These are phyloP conservation scores for Ettlia oleoabundans DNA, from an alignment of 139 green algal species.

Conservation along the genomic window DNA sequence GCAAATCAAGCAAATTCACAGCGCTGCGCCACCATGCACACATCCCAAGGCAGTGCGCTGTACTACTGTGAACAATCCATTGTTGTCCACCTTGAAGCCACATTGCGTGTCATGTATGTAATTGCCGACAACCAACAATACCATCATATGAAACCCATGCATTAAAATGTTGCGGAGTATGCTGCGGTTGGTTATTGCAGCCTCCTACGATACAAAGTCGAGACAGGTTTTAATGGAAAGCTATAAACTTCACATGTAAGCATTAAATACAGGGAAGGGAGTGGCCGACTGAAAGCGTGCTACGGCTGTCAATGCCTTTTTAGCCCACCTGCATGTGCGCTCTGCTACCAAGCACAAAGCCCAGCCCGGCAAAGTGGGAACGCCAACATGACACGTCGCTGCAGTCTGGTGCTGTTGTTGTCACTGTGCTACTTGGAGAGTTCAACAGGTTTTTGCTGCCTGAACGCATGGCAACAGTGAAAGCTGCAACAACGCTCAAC, in stretches of 20 bases:
- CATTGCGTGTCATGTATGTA: conserved; percentile 91
- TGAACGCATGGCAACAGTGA: too few species aligned
- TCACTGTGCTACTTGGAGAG: not conserved
- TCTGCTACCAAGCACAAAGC: conserved; percentile 39
- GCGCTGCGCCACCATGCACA: too few species aligned
- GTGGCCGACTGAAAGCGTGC: too few species aligned
- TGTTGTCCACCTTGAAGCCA: conserved; percentile 89
- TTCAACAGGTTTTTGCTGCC: too few species aligned
- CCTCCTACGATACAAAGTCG: too few species aligned
- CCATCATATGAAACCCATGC: conserved; percentile 89
- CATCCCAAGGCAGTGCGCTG: not conserved
- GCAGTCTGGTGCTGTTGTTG: too few species aligned
- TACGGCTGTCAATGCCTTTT: too few species aligned
- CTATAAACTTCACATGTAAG: too few species aligned
- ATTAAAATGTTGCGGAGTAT: conserved; percentile 86
- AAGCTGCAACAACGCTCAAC: too few species aligned
- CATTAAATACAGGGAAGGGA: too few species aligned
- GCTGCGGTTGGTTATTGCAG: conserved; percentile 67
- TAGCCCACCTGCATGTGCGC: conserved; percentile 71
- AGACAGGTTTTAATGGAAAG: too few species aligned
- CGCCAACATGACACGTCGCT: too few species aligned
- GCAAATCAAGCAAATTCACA: not conserved
- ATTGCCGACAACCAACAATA: conserved; percentile 80
- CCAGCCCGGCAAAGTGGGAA: not conserved
- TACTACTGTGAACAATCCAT: not conserved